Base-by-base conservation (phyloP, 225 moss, liverwort and hornwort genomes). In the Asterella californica region DNA sequence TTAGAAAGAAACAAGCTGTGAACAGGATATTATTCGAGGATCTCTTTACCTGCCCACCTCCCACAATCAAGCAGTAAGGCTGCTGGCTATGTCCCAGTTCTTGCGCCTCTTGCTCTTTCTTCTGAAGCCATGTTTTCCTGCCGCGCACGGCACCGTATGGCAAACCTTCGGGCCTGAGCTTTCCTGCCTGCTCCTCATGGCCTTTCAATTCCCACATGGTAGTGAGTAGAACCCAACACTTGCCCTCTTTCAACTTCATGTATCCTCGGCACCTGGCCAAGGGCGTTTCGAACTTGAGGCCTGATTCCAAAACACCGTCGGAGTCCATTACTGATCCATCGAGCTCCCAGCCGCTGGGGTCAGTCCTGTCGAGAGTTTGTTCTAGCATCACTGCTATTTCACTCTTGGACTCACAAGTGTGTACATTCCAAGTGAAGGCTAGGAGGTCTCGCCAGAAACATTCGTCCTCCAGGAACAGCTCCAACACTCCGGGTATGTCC, bases 41-140 rank as follows among this genome's bases (percentile, higher is more conserved):
- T 12, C 25, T 10, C 7, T 1, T 30, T 72, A 75, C 75, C 75
- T 75, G 75, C 29, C 81, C 81, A 15, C 81, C 75, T 32, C 81
- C 81, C 8, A 81, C 76, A 9, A 81, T 66, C 30, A 81, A 55
- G 76, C 81, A 81, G 76, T 81, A 81, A 62, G 81, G 81, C 33
- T 76, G 70, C 72, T 85, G 84, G 87, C 83, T 85, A 63, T 81
- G 65, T 57, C 76, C 82, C 37, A 81, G 82, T 77, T 85, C 86
- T 30, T 0, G 71, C 50, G 68, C 48, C 59, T 80, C 90, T 63
- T 73, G 70, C 81, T 88, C 79, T 45, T 84, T 74, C 60, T 34
- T 79, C 70, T 90, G 89, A 76, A 86, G 47, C 81, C 74, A 75
- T 46, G 81, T 57, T 38, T 67, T 81, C 32, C 81, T 60, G 27